Base-by-base conservation (phyloP, 441 rosid species). In the Croton laevigatus region DNA sequence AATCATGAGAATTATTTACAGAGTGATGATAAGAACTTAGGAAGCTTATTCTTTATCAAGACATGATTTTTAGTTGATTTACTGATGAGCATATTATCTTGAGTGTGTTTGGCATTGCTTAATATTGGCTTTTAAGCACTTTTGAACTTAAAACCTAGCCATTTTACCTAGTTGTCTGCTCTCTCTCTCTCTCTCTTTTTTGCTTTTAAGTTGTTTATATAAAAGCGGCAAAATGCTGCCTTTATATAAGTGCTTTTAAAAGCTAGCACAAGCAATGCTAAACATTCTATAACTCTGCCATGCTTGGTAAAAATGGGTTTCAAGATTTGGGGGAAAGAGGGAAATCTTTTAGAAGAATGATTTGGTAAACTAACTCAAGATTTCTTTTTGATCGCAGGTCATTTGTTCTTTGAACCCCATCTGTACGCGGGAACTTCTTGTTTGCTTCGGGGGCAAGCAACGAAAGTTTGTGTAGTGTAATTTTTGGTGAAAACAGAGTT, bases 311-410 rank as follows among this genome's bases (percentile, higher is more conserved):
- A 62, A 54, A 27, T 46, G 52, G 14, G 3, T 42, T 62, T 36
- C 36, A 19, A 34, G 19, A 51, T 61, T 36, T 61, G 38, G 36
- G 38, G 48, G 10, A 32, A 60, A 36, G 45, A 36, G 36, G 22
- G n/a, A 49, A 10, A 27, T 17, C 2, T 16, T n/a, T 59, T 32
- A 52, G 7, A 53, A 63, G 53, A 42, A 65, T 65, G 32, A 9
- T 27, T 27, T 27, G 32, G 32, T 27, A 27, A 40, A 40, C 66
- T 55, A 38, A 48, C 16, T 20, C 37, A 53, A 62, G 59, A 20
- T 60, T 69, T 52, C 36, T 19, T 70, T 27, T 48, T 71, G 71
- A 37, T 68, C 75, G 75, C 86, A 82, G 86, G 82, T 74, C 65
- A 53, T 66, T 59, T 52, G 44, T 10, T 37, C 62, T 52, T 37